Base-by-base conservation (phyloP, 805 yeast species). In the Candida pseudoglaebosa region DNA sequence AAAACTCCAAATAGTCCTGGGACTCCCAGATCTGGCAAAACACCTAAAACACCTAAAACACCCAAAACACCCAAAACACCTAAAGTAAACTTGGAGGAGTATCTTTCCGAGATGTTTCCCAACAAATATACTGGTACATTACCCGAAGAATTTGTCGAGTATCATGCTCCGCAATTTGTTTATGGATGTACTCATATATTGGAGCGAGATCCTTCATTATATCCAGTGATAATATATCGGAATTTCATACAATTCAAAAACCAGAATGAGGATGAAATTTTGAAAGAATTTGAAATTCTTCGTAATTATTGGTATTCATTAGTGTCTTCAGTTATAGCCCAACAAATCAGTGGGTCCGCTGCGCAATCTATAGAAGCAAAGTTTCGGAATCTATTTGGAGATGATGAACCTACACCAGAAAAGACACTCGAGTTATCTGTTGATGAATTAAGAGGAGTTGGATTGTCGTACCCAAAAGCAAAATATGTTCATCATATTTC, bases 311-410 rank as follows among this genome's bases (percentile, higher is more conserved):
- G 73, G 73, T 52, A 59, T 37, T 47, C 62, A 24, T 48, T 68
- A 28, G 50, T 68, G 1, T 44, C 58, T 5, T 61, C 69, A 24
- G 75, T 85, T 3, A 74, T 84, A 2, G 72, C 83, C 0, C 93
- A 85, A 56, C 93, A 84, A 54, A 76, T 85, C 8, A 79, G 85
- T 46, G 95, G 95, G 1, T 72, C 77, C 0, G 95, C 96, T 1
- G 96, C 96, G 0, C 57, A 52, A 7, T 71, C 89, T 1, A 84
- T 89, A 21, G 70, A 73, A 40, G 42, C 44, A 8, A 72, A 75
- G 46, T 72, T 85, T 39, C 43, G 42, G 18, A 52, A 53, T 14
- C 39, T 65, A 14, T 65, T 67, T 37, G 46, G 44, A 1, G 52
- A 44, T 50, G 54, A 14, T 42, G 60, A 70, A 35, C 89, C 93